phyloP scores from a whole-genome alignment of 2,329 filamentous ascomycete genomes.

The Colletotrichum sp. region DNA sequence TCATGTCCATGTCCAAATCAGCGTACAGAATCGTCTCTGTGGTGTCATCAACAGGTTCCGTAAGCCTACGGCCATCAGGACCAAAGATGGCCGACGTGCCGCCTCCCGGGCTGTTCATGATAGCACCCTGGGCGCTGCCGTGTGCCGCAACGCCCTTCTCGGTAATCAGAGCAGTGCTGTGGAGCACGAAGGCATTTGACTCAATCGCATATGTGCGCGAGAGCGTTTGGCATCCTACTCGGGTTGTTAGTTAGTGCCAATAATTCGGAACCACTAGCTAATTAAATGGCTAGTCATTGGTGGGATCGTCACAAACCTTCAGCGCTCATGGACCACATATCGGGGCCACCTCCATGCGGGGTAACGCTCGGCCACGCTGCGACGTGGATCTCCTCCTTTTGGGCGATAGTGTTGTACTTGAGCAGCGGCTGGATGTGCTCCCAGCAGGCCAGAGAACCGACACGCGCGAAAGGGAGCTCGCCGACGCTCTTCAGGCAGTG shows the following conservation, averaged over 20 bases:
- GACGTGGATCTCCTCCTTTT: constrained; percentile 32
- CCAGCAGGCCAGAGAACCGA: constrained; percentile 62
- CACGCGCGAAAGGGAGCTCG: constrained; percentile 52
- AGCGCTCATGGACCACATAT: constrained; percentile 14
- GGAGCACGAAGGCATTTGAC: constrained; percentile 44
- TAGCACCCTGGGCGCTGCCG: constrained; percentile 39
- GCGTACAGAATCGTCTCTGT: constrained; percentile 56
- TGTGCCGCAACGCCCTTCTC: constrained; percentile 43
- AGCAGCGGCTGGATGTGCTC: constrained; percentile 61
- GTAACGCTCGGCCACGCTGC: constrained; percentile 29
- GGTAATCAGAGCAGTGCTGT: constrained; percentile 43
- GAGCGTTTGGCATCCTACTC: constrained; percentile 37
- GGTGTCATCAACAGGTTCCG: constrained; percentile 38
- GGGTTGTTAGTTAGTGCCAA: constrained; percentile 27
- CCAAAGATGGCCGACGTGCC: constrained; percentile 57
- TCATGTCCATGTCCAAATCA: constrained; percentile 51
- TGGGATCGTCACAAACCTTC: constrained; percentile 16
- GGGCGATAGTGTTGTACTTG: constrained; percentile 29
- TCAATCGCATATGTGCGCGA: constrained; percentile 44
- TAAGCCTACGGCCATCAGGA: constrained; percentile 53
- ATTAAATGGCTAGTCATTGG: neutral
- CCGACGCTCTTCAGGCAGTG: constrained; percentile 45
- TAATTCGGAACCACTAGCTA: neutral
- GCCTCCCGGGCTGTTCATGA: constrained; percentile 42
- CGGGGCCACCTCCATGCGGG: constrained; percentile 4